Evolutionary conservation across 495 filamentous ascomycete genomes (phyloP).

Genomic region (Usnea hakonensis): DNA sequence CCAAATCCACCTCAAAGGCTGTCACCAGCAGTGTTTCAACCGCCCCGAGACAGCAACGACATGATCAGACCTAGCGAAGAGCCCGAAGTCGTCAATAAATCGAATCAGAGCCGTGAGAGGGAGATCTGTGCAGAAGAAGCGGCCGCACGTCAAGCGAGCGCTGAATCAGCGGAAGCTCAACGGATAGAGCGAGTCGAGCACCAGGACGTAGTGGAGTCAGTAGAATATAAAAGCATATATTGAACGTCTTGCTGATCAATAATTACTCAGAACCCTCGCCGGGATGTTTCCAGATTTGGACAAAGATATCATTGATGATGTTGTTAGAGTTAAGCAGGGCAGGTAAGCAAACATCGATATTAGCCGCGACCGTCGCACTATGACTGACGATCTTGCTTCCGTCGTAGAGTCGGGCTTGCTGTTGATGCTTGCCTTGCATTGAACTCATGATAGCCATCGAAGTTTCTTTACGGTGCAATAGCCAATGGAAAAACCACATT

Average conservation of each 20-base stretch:
- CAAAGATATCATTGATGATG: constrained; percentile 85
- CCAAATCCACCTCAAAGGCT: constrained; percentile 53
- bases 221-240: neutral
- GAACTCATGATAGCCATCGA: constrained; percentile 35
- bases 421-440: constrained; percentile 88
- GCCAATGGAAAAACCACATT: neutral
- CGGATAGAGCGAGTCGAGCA: constrained; percentile 81
- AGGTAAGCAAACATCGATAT: constrained; percentile 49
- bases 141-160: constrained; percentile 87
- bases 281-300: constrained; percentile 93
- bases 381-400: constrained; percentile 3
- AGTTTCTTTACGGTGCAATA: neutral
- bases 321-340: constrained; percentile 85
- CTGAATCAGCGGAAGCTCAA: constrained; percentile 82
- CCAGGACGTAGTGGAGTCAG: constrained; percentile 72
- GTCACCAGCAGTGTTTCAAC: constrained; percentile 49
- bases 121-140: constrained; percentile 70
- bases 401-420: constrained; percentile 70
- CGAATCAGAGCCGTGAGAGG: constrained; percentile 29
- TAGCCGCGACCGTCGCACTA: neutral
- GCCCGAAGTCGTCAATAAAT: constrained; percentile 26
- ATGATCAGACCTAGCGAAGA: constrained; percentile 30
- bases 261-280: constrained; percentile 54
- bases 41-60: constrained; percentile 39
- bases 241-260: neutral